phyloP scores from a whole-genome alignment of 163 green algal species.

The Trebouxia gelatinosa region DNA sequence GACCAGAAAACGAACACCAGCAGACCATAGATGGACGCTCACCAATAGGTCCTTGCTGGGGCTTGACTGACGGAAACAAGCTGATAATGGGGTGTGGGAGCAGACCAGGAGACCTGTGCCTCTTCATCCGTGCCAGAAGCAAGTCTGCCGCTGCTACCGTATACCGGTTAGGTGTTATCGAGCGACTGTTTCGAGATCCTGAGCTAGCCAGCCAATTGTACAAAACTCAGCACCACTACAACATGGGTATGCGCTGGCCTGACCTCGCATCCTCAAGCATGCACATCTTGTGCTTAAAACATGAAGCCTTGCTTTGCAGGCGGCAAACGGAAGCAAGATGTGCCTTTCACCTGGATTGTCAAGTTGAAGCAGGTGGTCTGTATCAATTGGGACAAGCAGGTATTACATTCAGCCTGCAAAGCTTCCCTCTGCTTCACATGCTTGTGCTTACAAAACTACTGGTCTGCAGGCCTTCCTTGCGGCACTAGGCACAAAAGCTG shows the following conservation, averaged over 20 bases:
- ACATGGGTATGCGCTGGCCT: not conserved
- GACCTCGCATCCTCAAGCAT: not conserved
- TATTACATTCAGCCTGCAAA: not conserved
- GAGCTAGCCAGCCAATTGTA: not conserved
- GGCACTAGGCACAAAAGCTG: not conserved
- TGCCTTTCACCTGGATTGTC: not conserved
- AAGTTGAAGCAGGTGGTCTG: not conserved
- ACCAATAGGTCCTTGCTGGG: not conserved
- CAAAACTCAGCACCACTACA: not conserved
- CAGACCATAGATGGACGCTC: not conserved
- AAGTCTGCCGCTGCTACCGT: not conserved
- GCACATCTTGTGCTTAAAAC: not conserved
- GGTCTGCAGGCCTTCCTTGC: not conserved
- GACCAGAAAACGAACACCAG: not conserved
- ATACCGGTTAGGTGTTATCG: not conserved
- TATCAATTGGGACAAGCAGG: not conserved
- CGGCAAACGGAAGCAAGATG: not conserved
- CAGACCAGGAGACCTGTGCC: not conserved
- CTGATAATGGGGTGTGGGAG: not conserved
- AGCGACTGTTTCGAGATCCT: not conserved
- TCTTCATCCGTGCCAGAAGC: not conserved
- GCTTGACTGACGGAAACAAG: not conserved
- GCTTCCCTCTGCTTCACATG: no score
- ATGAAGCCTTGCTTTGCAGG: no score
- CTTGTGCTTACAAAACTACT: no score